Conservation (phyloP, 805 yeast genomes). For the Wickerhamomyces xylosicus region DNA sequence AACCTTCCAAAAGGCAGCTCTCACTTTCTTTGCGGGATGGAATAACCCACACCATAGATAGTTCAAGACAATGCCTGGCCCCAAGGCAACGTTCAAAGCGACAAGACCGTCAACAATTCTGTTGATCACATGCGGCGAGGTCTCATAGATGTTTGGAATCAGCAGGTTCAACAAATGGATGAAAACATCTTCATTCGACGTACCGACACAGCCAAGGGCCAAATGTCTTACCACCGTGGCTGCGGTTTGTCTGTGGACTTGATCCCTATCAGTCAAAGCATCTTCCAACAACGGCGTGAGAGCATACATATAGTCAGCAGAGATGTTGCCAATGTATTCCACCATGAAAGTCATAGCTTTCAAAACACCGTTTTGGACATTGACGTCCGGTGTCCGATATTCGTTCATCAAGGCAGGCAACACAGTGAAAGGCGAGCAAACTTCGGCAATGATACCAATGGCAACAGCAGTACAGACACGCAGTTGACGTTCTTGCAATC, state of each 20-base stretch:
- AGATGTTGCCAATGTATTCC: constrained; percentile 78
- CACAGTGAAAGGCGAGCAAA: constrained; percentile 87
- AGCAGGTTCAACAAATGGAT: constrained; percentile 72
- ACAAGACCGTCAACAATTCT: constrained; percentile 77
- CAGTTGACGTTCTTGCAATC: constrained; percentile 91
- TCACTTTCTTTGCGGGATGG: constrained; percentile 85
- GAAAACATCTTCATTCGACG: constrained; percentile 73
- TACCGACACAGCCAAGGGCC: constrained; percentile 69
- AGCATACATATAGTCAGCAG: constrained; percentile 75
- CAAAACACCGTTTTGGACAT: constrained; percentile 91
- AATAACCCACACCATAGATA: constrained; percentile 84
- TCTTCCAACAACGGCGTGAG: constrained; percentile 74
- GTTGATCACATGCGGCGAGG: constrained; percentile 88
- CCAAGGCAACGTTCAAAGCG: constrained; percentile 60
- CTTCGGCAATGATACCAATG: constrained; percentile 90
- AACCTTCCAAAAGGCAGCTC: constrained; percentile 77
- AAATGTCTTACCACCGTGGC: constrained; percentile 78
- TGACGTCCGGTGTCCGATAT: constrained; percentile 81
- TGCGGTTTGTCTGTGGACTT: constrained; percentile 92
- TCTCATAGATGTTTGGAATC: constrained; percentile 84
- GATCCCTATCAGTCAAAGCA: constrained; percentile 83
- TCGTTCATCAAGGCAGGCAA: constrained; percentile 94
- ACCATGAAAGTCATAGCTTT: constrained; percentile 86
- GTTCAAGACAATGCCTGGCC: constrained; percentile 63
- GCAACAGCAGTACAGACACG: constrained; percentile 98